Percentiles rank a stretch among this genome's conserved stretches.
These are phyloP conservation scores for Luffa acutangula DNA, from an alignment of 306 rosid species.

Conservation along the genomic window DNA sequence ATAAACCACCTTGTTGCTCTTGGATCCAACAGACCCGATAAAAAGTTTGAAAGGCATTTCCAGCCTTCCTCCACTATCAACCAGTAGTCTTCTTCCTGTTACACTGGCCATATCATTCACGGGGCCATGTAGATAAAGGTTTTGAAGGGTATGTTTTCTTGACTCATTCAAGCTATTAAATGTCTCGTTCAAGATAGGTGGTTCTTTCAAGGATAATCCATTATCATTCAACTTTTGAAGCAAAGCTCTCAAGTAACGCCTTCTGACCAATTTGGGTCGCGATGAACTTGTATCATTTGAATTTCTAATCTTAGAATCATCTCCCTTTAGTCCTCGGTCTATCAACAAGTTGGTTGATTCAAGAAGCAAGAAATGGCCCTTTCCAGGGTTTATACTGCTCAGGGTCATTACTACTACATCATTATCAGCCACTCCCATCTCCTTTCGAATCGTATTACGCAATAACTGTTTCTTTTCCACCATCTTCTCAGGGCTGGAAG, in stretches of 20 bases:
- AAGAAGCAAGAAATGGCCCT: constrained; percentile 79
- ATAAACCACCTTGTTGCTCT: constrained; percentile 81
- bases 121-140: constrained; percentile 17
- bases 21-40: constrained; percentile 87
- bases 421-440: constrained; percentile 56
- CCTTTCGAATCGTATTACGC: constrained; percentile 57
- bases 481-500: constrained; percentile 47
- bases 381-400: constrained; percentile 85
- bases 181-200: constrained; percentile 11
- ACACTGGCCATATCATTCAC: constrained; percentile 22
- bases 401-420: constrained; percentile 76
- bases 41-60: constrained; percentile 43
- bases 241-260: constrained; percentile 45
- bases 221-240: constrained; percentile 31
- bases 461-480: constrained; percentile 42
- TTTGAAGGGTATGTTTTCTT: constrained; percentile 6
- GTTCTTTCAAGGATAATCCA: constrained; percentile 22
- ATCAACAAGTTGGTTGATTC: constrained; percentile 45
- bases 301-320: constrained; percentile 18
- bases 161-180: constrained; percentile 16
- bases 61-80: constrained; percentile 18
- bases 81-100: constrained; percentile 26
- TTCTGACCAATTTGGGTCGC: constrained; percentile 31
- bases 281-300: constrained; percentile 21
- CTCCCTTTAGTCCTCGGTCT: constrained; percentile 23